A percentile compares a stretch with the other conserved stretches of the same genome.
Evolutionary conservation across 2,329 filamentous ascomycete genomes (phyloP).

Genomic region (Fusarium newnesense): DNA sequence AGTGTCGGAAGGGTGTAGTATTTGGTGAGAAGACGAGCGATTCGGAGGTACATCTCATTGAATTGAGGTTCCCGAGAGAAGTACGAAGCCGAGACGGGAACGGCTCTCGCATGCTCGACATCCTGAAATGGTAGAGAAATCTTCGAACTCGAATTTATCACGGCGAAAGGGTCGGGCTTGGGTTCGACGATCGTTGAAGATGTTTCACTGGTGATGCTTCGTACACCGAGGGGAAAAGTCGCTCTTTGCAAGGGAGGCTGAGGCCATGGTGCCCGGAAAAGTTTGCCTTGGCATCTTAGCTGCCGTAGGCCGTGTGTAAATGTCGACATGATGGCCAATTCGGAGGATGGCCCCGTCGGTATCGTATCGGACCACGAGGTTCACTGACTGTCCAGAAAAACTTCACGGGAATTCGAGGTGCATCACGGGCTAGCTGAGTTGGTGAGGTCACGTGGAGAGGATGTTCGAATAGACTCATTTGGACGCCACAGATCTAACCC

Average conservation of each 20-base stretch:
- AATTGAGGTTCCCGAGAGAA: conserved; percentile 88
- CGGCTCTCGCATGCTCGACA: conserved; percentile 71
- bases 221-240: conserved; percentile 42
- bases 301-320: conserved; percentile 50
- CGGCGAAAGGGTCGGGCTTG: conserved; percentile 23
- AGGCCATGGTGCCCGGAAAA: conserved; percentile 46
- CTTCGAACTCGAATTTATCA: conserved; percentile 31
- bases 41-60: conserved; percentile 81
- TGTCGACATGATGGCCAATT: conserved; percentile 49
- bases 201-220: conserved; percentile 43
- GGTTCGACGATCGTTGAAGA: conserved; percentile 19
- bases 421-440: conserved; percentile 19
- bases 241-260: conserved; percentile 39
- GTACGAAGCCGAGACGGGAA: conserved; percentile 92
- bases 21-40: conserved; percentile 77
- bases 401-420: conserved; percentile 37
- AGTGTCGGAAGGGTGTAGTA: conserved; percentile 79
- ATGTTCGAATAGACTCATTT: neutral
- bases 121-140: conserved; percentile 47
- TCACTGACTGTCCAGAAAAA: conserved; percentile 41
- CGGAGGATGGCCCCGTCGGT: conserved; percentile 40
- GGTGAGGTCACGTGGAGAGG: conserved; percentile 40
- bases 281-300: conserved; percentile 48
- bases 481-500: conserved; percentile 23
- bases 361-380: conserved; percentile 37